Base-by-base conservation (phyloP, 1,284 basidiomycete genomes). In the Austroboletus niveus region DNA sequence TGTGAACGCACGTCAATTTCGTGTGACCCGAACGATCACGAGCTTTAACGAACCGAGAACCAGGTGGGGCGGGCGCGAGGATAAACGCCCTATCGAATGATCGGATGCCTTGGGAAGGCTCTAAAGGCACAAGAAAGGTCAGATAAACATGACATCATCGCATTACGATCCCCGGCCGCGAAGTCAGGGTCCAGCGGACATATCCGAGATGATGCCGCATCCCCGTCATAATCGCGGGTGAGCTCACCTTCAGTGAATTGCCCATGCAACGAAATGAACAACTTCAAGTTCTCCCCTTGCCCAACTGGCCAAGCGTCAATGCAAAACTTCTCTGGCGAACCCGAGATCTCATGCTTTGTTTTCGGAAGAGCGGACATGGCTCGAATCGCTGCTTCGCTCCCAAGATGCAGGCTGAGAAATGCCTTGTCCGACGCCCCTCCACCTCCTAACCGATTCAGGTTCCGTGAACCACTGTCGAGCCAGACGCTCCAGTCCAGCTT, bases 81-180 rank as follows among this genome's bases (percentile, higher is more conserved):
- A 98, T 79, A 65, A 98, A 97, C 0, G 91, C 87, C 47, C 96
- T 82, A 66, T 97, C 94, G 69, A 99, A 99, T 7, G 94, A 97
- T 42, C 96, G 84, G 27, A 94, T 74, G 9, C 92, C 94, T 56
- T 75, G 72, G 11, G 75, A 71, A 36, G 74, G 75, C 48, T 76
- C 85, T 87, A 42, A 48, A 47, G 47, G 52, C 24, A 53, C 49
- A 30, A 43, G 12, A 49, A 47, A 29, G 30, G 53, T 61, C 48
- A 57, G 55, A 44, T 44, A 55, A 14, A 24, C 39, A 53, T 61
- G 52, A 61, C 47, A 56, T 60, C 54, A 60, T 38, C 31, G 42
- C 17, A 51, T 41, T 31, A 9, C 39, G 42, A 39, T 42, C 40
- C 31, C 20, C 41, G 42, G 39, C 48, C 51, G 49, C 40, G 41